Evolutionary conservation across 2,329 filamentous ascomycete species (phyloP).

Genomic region (Stagonosporopsis chrysanthemi): DNA sequence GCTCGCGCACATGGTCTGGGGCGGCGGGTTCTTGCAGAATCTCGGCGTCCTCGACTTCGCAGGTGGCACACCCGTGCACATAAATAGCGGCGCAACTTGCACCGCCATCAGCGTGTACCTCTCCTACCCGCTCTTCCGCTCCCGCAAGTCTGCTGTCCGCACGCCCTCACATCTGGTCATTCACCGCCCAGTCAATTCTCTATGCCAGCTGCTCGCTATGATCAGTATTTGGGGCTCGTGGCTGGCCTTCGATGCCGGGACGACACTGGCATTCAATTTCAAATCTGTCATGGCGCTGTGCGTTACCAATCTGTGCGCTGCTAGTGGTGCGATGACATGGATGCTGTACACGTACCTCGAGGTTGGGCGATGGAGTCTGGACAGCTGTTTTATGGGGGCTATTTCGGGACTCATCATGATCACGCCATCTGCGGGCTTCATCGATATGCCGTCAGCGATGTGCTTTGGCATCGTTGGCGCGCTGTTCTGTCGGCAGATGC

Average conservation of each 20-base stretch:
- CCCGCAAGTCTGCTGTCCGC: slow-evolving; percentile 53
- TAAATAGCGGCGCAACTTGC: slow-evolving; percentile 53
- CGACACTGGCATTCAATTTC: slow-evolving; percentile 58
- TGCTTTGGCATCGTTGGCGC: slow-evolving; percentile 59
- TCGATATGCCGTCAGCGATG: slow-evolving; percentile 59
- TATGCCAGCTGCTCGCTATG: slow-evolving; percentile 58
- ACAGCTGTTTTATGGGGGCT: slow-evolving; percentile 61
- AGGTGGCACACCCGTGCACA: slow-evolving; percentile 52
- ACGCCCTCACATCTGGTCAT: slow-evolving; percentile 58
- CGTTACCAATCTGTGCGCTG: slow-evolving; percentile 59
- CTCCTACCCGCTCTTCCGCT: slow-evolving; percentile 59
- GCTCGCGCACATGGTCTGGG: slow-evolving; percentile 60
- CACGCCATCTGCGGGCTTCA: slow-evolving; percentile 59
- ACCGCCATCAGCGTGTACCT: slow-evolving; percentile 58
- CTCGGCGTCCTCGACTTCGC: slow-evolving; percentile 58
- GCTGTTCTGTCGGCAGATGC: slow-evolving; percentile 58
- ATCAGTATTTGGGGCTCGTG: slow-evolving; percentile 62
- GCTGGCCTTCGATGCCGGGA: slow-evolving; percentile 61
- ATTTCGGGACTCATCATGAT: slow-evolving; percentile 63
- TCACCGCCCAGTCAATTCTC: slow-evolving; percentile 58
- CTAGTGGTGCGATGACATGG: slow-evolving; percentile 58
- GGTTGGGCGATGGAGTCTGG: slow-evolving; percentile 56
- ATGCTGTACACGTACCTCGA: slow-evolving; percentile 55
- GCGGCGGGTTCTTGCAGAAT: slow-evolving; percentile 53
- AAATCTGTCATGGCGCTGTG: slow-evolving; percentile 60